Conservation (phyloP, 2,329 filamentous ascomycete species). For the Sphaerulina populicola region DNA sequence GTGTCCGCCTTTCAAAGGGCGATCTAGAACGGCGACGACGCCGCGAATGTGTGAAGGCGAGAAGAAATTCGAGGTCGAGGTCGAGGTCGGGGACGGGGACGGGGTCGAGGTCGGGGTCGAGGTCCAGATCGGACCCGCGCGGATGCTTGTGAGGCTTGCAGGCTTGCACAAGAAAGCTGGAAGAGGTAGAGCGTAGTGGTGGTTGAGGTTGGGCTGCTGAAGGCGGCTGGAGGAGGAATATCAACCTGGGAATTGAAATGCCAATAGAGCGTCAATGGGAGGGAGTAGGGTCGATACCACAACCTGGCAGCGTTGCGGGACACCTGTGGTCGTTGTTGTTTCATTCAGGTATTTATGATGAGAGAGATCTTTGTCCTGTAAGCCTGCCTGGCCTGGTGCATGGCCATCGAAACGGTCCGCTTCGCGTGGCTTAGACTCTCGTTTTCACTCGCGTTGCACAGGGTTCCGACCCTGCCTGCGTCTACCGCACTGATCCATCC, state of each 20-base stretch:
- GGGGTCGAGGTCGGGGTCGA: slow-evolving; percentile 1
- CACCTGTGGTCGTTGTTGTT: not conserved
- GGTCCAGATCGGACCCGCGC: slow-evolving; percentile 7
- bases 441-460: not conserved
- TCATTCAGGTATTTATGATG: too few species aligned
- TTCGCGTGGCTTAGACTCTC: slow-evolving; percentile 4
- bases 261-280: too few species aligned
- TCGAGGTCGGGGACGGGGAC: not conserved
- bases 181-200: not conserved
- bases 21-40: slow-evolving; percentile 1
- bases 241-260: too few species aligned
- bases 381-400: not conserved
- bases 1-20: not conserved
- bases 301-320: not conserved
- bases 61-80: not conserved
- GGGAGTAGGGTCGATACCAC: not conserved
- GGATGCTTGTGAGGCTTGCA: not conserved
- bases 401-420: not conserved
- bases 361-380: too few species aligned
- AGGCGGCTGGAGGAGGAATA: not conserved
- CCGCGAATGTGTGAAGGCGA: slow-evolving; percentile 2
- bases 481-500: too few species aligned
- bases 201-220: not conserved
- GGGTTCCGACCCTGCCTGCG: not conserved
- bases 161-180: not conserved